Evolutionary conservation across 1,284 basidiomycete genomes (phyloP), one percentile per base, ranked within the genome.

Genomic region (Baeospora myosura): DNA sequence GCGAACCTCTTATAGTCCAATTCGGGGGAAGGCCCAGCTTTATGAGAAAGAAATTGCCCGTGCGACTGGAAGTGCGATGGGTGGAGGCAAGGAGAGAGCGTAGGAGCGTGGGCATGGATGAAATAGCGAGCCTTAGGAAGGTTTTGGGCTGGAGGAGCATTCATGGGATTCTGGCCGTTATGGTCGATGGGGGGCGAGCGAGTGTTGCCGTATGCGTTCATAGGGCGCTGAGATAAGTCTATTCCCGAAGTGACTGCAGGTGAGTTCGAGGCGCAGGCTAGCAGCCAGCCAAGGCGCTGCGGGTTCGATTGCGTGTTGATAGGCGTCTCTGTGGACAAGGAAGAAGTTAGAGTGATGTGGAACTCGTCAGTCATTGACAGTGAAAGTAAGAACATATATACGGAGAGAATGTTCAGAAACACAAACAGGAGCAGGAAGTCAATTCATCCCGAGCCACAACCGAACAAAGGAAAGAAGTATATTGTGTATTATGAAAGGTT

Each of bases 31-130:
- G 71, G 71, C 3, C 70, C 69, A 3, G 53, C 53, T 39, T 68
- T 62, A 17, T 63, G 59, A 3, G 63, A 57, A 18, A 81, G 63
- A 52, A 75, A 78, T 40, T 74, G 72, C 11, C 72, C 74, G 38
- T 77, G 67, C 23, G 70, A 65, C 17, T 68, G 60, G 38, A 78
- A 59, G 32, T 66, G 62, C 16, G 65, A 52, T 0, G 77, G 76
- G 49, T 81, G 74, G 2, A 57, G 49, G 54, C 78, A 82, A 2
- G 78, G 76, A 52, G 80, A 71, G 77, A 80, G 81, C 5, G 70
- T 55, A 30, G 50, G 51, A 25, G 53, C 47, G 52, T 76, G 72
- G 49, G 72, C 58, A 48, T 68, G 54, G 39, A 76, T 72, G 52
- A 76, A 76, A 0, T 68, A 68, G 44, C 72, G 74, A 2, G 52